A percentile compares a stretch with the other conserved stretches of the same genome.
Evolutionary conservation across 257 asterid genomes (phyloP).

Genomic region (Leonotis leonurus): DNA sequence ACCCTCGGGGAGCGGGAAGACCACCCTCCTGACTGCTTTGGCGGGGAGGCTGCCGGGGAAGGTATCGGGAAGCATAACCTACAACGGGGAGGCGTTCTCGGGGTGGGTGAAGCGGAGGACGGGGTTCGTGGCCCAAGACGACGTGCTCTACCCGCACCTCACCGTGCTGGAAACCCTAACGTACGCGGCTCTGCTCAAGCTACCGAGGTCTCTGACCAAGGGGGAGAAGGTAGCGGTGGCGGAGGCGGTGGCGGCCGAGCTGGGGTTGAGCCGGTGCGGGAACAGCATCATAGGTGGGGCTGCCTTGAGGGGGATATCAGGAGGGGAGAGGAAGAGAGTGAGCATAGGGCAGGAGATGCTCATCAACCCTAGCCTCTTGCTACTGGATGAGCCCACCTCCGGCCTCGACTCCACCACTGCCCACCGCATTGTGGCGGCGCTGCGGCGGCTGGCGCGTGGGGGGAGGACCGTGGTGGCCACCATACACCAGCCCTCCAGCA

Average conservation of each 20-base stretch:
- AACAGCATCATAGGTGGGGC: slow-evolving; percentile 58
- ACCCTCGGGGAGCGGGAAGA: slow-evolving; percentile 95
- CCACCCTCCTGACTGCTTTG: slow-evolving; percentile 69
- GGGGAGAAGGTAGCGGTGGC: slow-evolving; percentile 55
- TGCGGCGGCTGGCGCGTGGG: slow-evolving; percentile 50
- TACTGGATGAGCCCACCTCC: slow-evolving; percentile 89
- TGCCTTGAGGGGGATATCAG: slow-evolving; percentile 61
- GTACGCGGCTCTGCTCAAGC: slow-evolving; percentile 58
- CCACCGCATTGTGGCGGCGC: slow-evolving; percentile 47
- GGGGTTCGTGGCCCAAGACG: slow-evolving; percentile 84
- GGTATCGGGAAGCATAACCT: slow-evolving; percentile 50
- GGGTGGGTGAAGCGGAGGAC: slow-evolving; percentile 41
- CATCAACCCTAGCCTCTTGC: slow-evolving; percentile 66
- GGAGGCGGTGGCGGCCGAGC: slow-evolving; percentile 43
- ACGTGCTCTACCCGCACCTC: slow-evolving; percentile 67
- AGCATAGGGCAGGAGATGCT: slow-evolving; percentile 88
- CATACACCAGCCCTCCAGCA: slow-evolving; percentile 86
- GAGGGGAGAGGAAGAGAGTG: slow-evolving; percentile 82
- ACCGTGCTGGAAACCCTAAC: slow-evolving; percentile 73
- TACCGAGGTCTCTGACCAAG: slow-evolving; percentile 42
- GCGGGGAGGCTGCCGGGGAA: slow-evolving; percentile 60
- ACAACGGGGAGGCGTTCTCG: slow-evolving; percentile 52
- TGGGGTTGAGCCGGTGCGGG: slow-evolving; percentile 61
- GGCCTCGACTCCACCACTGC: slow-evolving; percentile 91
- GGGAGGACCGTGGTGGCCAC: slow-evolving; percentile 76